Evolutionary conservation across 305 asterid genomes (phyloP).

Genomic region (Rubia balearica): DNA sequence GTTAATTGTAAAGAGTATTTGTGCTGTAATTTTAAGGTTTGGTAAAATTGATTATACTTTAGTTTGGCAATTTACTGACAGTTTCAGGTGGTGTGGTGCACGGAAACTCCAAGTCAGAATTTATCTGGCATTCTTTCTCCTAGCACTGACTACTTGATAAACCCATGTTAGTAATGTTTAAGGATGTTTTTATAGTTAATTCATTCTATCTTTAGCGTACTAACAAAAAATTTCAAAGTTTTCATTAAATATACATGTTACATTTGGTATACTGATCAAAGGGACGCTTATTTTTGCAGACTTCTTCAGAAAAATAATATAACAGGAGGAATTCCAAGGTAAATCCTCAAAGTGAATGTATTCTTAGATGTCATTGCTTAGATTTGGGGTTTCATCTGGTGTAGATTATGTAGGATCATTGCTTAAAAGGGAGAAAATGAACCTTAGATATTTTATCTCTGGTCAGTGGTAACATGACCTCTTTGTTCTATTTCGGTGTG

Average conservation of each 20-base stretch:
- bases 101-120: constrained; percentile 82
- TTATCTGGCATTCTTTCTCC: constrained; percentile 77
- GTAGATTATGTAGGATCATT: neutral
- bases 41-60: neutral
- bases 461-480: neutral
- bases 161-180: constrained; percentile 51
- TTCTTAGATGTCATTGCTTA: constrained; percentile 37
- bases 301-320: constrained; percentile 81
- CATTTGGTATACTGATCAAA: constrained; percentile 10
- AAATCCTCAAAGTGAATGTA: constrained; percentile 33
- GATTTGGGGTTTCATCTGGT: neutral
- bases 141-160: constrained; percentile 77
- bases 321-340: constrained; percentile 62
- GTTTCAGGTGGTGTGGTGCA: constrained; percentile 41
- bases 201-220: neutral
- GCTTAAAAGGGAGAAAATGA: neutral
- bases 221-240: too few species aligned
- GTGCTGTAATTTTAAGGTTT: neutral
- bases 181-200: neutral
- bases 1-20: neutral
- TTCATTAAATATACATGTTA: too few species aligned
- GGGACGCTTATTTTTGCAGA: constrained; percentile 36
- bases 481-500: neutral
- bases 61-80: constrained; percentile 13
- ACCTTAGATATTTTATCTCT: neutral